phyloP scores from a whole-genome alignment of 257 asterid genomes.

The Sherardia arvensis region DNA sequence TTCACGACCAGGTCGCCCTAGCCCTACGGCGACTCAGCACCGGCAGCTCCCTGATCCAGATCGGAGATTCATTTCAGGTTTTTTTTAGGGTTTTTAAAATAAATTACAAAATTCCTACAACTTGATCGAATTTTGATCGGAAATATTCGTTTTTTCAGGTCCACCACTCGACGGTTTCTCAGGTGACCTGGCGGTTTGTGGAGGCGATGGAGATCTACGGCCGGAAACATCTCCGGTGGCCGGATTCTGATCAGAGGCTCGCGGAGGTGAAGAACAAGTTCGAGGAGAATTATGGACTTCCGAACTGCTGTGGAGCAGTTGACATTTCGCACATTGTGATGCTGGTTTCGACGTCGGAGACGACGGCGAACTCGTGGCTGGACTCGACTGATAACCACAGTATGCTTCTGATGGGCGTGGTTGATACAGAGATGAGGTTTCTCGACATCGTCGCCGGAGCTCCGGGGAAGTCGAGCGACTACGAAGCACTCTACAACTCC shows the following conservation, averaged over 20 bases:
- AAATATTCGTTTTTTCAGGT: too few relatives aligned
- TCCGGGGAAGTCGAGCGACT: conserved; percentile 73
- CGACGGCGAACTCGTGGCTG: conserved; percentile 47
- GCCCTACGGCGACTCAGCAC: conserved; percentile 65
- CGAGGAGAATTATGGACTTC: conserved; percentile 60
- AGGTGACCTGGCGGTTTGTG: conserved; percentile 86
- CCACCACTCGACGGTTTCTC: conserved; percentile 80
- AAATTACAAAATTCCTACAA: too few relatives aligned
- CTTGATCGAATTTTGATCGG: too few relatives aligned
- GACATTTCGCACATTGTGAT: conserved; percentile 64
- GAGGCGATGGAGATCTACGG: conserved; percentile 70
- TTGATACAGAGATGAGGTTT: conserved; percentile 65
- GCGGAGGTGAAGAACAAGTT: conserved; percentile 39
- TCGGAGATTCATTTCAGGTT: conserved; percentile 66
- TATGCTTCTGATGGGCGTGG: conserved; percentile 69
- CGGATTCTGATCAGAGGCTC: conserved; percentile 39
- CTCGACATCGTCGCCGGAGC: conserved; percentile 59
- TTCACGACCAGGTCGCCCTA: conserved; percentile 72
- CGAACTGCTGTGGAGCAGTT: conserved; percentile 82
- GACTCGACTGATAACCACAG: conserved; percentile 54
- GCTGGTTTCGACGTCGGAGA: conserved; percentile 60
- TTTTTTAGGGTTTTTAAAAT: too few relatives aligned
- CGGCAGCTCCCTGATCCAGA: conserved; percentile 60
- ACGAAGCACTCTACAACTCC: conserved; percentile 45
- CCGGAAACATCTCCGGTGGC: conserved; percentile 68